Base-by-base conservation (phyloP, 2,329 filamentous ascomycete genomes). In the Colletotrichum plurivorum region DNA sequence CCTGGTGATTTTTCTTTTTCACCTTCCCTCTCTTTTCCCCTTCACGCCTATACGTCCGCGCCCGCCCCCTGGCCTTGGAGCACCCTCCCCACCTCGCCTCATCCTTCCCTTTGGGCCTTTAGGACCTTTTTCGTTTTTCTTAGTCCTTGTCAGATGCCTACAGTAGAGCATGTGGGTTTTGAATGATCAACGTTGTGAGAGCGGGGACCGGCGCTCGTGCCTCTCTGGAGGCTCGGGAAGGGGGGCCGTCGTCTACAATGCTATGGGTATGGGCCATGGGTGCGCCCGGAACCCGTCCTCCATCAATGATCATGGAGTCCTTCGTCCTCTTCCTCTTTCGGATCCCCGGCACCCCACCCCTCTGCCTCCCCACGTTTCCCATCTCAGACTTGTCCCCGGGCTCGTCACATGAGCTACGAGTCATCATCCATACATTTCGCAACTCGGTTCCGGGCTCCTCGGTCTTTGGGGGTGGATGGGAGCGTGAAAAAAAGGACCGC, bases 251-350 rank as follows among this genome's bases (percentile, higher is more conserved):
- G 57, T n/a, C 46, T 46, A 41, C n/a, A 46, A 43, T 25, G 58
- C 43, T 54, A 58, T 65, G 63, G 56, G 18, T 54, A 18, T 36
- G 9, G 31, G 58, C 43, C 62, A 58, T 65, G 63, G 56, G 18
- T 54, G 15, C 39, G 61, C 53, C 52, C 61, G 49, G 22, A 27
- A 55, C 54, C 46, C 53, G 54, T 65, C 31, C 36, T 59, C 31
- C 7, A 8, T 45, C 6, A 36, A 36, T 36, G 31, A 10, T 36
- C 8, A 36, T 36, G 7, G 46, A 52, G 27, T 52, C 25, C 18
- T 12, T 59, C 27, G 13, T 49, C 46, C 48, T 46, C 49, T 53
- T 62, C 58, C 58, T 69, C 55, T 64, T 64, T 51, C 46, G 60
- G 53, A 22, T 48, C 56, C 41, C 49, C 22, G 25, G 15, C 16